Percentiles rank a stretch among this genome's conserved stretches.
Conservation (phyloP, 805 yeast species). For the Maudiozyma barnettii region DNA sequence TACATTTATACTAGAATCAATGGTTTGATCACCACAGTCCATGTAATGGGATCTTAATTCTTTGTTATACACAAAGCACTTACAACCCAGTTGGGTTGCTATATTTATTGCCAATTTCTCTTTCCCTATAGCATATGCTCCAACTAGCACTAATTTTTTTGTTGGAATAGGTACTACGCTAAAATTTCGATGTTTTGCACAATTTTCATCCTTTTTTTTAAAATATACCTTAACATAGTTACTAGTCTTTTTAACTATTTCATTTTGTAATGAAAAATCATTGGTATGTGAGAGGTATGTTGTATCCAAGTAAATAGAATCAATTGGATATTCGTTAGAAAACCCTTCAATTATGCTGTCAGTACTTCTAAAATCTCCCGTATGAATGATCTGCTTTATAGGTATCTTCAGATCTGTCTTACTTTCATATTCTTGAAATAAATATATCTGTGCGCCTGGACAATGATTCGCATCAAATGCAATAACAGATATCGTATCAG, state of each 20-base stretch:
- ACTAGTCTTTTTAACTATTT: constrained; percentile 54
- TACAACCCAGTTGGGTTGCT: constrained; percentile 43
- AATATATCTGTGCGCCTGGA: constrained; percentile 84
- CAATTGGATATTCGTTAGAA: constrained; percentile 27
- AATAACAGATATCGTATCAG: constrained; percentile 43
- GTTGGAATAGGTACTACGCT: constrained; percentile 1
- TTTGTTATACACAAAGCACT: constrained; percentile 34
- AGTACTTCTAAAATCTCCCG: constrained; percentile 87
- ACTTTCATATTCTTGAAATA: constrained; percentile 43
- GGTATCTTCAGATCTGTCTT: constrained; percentile 2
- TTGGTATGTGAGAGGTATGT: constrained; percentile 73
- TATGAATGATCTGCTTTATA: constrained; percentile 44
- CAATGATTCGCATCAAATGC: constrained; percentile 88
- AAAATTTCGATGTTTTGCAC: background rate
- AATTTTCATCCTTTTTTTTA: background rate
- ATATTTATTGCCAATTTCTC: constrained; percentile 70
- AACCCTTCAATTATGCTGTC: constrained; percentile 35
- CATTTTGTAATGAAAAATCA: constrained; percentile 67
- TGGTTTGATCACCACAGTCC: background rate
- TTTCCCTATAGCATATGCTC: constrained; percentile 89
- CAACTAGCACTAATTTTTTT: constrained; percentile 40
- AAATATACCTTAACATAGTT: constrained; percentile 33
- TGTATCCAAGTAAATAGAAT: constrained; percentile 75
- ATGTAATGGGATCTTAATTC: constrained; percentile 5
- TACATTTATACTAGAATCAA: constrained; percentile 26